Percentiles rank a stretch among this genome's conserved stretches.
These are phyloP conservation scores for Diaporthe sp. DNA, from an alignment of 2,329 filamentous ascomycete species.

Conservation along the genomic window DNA sequence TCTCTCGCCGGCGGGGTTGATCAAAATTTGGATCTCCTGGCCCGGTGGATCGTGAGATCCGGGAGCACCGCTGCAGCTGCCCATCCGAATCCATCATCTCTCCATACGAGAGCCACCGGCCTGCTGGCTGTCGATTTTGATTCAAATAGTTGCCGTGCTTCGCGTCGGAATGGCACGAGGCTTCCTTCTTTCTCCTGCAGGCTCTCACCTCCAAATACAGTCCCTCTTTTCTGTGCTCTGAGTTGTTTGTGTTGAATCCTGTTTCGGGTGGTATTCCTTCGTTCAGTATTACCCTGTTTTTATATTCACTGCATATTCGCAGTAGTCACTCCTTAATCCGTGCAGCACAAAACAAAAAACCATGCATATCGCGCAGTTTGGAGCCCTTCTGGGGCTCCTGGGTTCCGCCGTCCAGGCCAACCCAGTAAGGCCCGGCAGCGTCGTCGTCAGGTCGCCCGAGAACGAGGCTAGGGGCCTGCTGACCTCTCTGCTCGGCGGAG, in stretches of 20 bases:
- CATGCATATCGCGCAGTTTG: constrained; percentile 40
- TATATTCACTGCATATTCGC: constrained; percentile 38
- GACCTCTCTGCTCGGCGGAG: constrained; percentile 17
- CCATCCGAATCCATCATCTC: constrained; percentile 18
- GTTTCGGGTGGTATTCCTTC: constrained; percentile 35
- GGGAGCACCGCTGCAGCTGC: constrained; percentile 23
- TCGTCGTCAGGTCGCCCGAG: constrained; percentile 37
- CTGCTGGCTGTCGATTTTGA: background rate
- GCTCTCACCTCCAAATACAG: constrained; percentile 38
- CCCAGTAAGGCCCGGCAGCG: constrained; percentile 34
- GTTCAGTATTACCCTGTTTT: constrained; percentile 23
- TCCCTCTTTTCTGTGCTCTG: constrained; percentile 41
- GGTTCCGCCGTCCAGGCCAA: constrained; percentile 37
- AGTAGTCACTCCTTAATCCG: constrained; percentile 38
- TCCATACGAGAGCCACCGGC: constrained; percentile 24
- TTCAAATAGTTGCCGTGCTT: constrained; percentile 32
- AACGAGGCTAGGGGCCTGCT: constrained; percentile 31
- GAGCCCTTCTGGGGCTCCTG: constrained; percentile 40
- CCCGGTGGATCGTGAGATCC: constrained; percentile 24
- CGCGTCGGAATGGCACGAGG: background rate
- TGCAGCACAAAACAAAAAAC: constrained; percentile 10
- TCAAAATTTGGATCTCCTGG: constrained; percentile 37
- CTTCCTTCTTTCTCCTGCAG: constrained; percentile 25
- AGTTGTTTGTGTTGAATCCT: constrained; percentile 39
- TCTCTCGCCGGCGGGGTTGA: constrained; percentile 4